Base-by-base conservation (phyloP, 192 early-diverging fungal genomes). In the Umbelopsis sp. region DNA sequence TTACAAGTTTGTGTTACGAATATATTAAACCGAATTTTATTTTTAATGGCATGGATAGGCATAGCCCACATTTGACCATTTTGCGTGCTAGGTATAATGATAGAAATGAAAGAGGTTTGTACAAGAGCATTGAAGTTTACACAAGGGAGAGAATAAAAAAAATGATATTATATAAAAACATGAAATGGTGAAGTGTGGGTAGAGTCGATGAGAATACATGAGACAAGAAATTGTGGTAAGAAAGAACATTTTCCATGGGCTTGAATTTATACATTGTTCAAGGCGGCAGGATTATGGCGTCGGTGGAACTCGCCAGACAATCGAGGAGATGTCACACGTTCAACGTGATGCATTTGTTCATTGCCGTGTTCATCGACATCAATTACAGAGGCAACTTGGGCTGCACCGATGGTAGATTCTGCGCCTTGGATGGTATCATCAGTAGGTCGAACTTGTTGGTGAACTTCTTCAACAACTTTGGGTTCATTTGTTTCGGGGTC, bases 401-500 rank as follows among this genome's bases (percentile, higher is more conserved):
- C 56, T 2, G 56, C 10, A 17, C 56, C 56, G 34, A 62, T 20
- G 17, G 31, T 62, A 4, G 29, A 6, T 34, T 62, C 56, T 17
- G 56, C 32, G 1, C 56, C 56, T n/a, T 29, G 31, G 56, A 62
- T 34, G 2, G 26, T 0, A 2, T 62, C 11, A 14, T 2, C 56
- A 31, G 32, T 62, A 62, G 56, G 56, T 2, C 11, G 32, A 62
- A 34, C 14, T 34, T 62, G 56, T 16, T 62, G 56, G 14, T 62
- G 56, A 34, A 62, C 14, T 67, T 67, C 43, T 43, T 67, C 66
- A 24, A 78, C 51, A 24, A 78, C 25, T 22, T 71, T 74, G 1
- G 68, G 62, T 50, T 74, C 73, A 21, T 82, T 78, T 20, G 78
- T 74, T 11, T 12, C 22, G 50, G 81, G 52, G 45, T 84, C 77